A percentile compares a stretch with the other conserved stretches of the same genome.
Conservation (phyloP, 2,329 filamentous ascomycete genomes). For the Botrytis pseudocinerea region DNA sequence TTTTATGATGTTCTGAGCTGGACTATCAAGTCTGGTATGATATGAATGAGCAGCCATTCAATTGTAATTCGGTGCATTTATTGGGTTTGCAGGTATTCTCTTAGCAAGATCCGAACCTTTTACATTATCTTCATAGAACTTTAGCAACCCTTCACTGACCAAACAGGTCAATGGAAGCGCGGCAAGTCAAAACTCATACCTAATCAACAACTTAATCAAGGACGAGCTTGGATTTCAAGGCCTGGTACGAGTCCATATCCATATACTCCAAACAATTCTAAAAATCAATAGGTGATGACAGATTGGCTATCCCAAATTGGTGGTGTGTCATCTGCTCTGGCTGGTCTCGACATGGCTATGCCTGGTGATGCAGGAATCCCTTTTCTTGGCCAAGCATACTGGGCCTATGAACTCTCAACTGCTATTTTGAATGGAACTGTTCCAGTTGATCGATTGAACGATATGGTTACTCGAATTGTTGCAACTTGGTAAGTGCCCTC, state of each 20-base stretch:
- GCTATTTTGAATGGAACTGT: constrained; percentile 58
- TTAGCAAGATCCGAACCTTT: not conserved
- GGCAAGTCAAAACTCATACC: constrained; percentile 66
- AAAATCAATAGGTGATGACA: constrained; percentile 56
- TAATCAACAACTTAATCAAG: constrained; percentile 69
- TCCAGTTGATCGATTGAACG: constrained; percentile 56
- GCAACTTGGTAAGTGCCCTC: constrained; percentile 49
- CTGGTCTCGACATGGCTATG: constrained; percentile 71
- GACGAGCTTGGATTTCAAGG: constrained; percentile 75
- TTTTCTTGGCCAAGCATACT: constrained; percentile 53
- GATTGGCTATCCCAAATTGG: constrained; percentile 68
- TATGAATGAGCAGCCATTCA: not conserved
- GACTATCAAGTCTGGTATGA: not conserved
- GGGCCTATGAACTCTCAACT: constrained; percentile 56
- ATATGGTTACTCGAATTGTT: constrained; percentile 56
- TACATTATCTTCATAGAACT: not conserved
- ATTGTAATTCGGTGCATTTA: not conserved
- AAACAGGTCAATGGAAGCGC: constrained; percentile 59
- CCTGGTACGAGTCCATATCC: constrained; percentile 27
- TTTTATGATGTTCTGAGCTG: not conserved
- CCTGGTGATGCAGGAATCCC: constrained; percentile 59
- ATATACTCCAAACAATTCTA: not conserved
- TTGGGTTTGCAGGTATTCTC: not conserved
- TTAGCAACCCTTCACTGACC: not conserved
- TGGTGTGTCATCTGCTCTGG: constrained; percentile 59